Conservation (phyloP, 2,329 filamentous ascomycete species). For the Aspergillus floridensis region DNA sequence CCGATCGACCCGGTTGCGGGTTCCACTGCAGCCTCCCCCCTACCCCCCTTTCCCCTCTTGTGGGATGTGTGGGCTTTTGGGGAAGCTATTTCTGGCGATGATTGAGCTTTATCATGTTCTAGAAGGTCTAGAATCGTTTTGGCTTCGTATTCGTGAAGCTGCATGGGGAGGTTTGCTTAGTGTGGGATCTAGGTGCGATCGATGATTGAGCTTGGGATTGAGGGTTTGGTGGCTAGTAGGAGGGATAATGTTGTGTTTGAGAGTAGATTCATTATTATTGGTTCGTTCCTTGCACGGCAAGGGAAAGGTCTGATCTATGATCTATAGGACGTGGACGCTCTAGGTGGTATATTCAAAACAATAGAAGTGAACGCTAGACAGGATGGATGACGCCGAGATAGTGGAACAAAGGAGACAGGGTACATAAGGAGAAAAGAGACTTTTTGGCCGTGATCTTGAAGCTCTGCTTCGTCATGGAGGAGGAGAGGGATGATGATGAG, state of each 20-base stretch:
- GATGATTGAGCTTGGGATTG: too few species aligned
- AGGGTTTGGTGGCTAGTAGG: too few species aligned
- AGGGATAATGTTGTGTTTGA: too few species aligned
- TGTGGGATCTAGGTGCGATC: too few species aligned
- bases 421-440: too few species aligned
- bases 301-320: neutral
- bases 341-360: neutral
- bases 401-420: neutral
- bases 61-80: too few species aligned
- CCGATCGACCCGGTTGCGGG: too few species aligned
- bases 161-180: too few species aligned
- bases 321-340: neutral
- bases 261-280: neutral
- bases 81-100: neutral
- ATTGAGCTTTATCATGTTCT: neutral
- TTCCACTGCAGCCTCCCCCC: too few species aligned
- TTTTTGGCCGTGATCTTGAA: neutral
- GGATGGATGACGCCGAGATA: neutral
- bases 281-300: neutral
- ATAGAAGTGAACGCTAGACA: neutral
- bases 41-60: too few species aligned
- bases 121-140: neutral
- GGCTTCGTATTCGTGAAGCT: too few species aligned
- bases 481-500: neutral
- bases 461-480: neutral